Evolutionary conservation across 2,329 filamentous ascomycete species (phyloP).

Genomic region (Teratosphaeria zuluensis): DNA sequence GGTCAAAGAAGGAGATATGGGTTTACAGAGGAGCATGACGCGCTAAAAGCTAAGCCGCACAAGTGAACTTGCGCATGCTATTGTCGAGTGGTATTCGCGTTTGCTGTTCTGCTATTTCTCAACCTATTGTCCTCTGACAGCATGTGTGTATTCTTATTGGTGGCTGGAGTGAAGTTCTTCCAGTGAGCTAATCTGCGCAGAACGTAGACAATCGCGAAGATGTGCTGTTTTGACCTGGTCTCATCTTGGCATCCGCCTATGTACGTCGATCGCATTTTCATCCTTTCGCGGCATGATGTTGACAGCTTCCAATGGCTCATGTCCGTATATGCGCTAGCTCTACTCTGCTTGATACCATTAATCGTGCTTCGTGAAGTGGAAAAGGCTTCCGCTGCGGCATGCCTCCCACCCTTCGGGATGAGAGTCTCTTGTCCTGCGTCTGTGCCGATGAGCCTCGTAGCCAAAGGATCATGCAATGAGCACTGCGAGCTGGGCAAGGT

Average conservation of each 20-base stretch:
- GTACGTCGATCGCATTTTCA: neutral
- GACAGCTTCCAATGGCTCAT: neutral
- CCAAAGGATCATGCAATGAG: neutral
- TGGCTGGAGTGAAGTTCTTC: neutral
- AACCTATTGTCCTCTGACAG: neutral
- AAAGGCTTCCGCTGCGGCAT: neutral
- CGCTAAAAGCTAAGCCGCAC: neutral
- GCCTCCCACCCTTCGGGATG: neutral
- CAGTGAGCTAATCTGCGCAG: neutral
- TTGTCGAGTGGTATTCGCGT: neutral
- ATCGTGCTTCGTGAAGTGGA: no score
- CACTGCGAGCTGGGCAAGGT: neutral
- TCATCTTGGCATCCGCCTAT: neutral
- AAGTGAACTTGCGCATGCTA: neutral
- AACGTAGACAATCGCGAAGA: neutral
- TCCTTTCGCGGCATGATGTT: neutral
- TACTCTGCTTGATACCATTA: neutral
- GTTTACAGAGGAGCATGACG: neutral
- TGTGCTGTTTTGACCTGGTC: neutral
- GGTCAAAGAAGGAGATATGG: neutral
- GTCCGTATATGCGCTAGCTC: neutral
- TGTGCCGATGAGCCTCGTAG: neutral
- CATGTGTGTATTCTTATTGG: neutral
- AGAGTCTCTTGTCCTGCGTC: neutral
- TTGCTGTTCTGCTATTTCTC: neutral